Percentiles rank a stretch among this genome's conserved stretches.
These are phyloP conservation scores for Bruguiera hainesii DNA, from an alignment of 441 rosid species.

Conservation along the genomic window DNA sequence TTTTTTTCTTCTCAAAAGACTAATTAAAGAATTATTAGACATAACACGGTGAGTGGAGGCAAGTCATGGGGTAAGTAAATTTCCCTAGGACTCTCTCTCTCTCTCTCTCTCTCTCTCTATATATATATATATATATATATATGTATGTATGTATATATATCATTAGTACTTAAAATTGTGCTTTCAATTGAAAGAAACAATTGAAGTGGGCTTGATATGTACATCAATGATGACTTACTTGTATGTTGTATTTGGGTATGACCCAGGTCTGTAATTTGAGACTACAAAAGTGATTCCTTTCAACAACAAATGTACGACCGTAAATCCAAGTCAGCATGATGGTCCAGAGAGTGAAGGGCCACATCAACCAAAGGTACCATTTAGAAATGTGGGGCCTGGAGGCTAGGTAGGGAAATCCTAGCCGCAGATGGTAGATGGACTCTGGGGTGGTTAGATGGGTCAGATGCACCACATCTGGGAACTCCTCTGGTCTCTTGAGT, in stretches of 20 bases:
- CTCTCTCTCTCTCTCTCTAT: too few relatives aligned
- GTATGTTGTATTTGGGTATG: constrained; percentile 54
- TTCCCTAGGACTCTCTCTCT: too few relatives aligned
- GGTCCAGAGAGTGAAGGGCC: constrained; percentile 45
- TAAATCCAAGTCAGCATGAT: constrained; percentile 31
- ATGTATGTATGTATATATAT: not conserved
- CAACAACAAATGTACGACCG: constrained; percentile 39
- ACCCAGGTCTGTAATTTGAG: constrained; percentile 66
- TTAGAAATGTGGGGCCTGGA: constrained; percentile 32
- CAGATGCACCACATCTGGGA: constrained; percentile 45
- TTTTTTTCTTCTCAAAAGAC: too few relatives aligned
- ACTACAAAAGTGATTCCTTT: constrained; percentile 40
- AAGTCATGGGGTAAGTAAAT: too few relatives aligned
- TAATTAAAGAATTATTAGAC: not conserved
- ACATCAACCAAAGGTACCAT: constrained; percentile 40
- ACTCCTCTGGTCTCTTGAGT: constrained; percentile 32
- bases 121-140: too few relatives aligned
- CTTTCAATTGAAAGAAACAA: not conserved
- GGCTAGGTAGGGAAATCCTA: constrained; percentile 47
- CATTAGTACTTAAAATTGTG: not conserved
- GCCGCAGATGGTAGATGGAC: constrained; percentile 43
- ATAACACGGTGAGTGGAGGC: too few relatives aligned
- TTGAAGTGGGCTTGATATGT: too few relatives aligned
- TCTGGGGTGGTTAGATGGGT: constrained; percentile 46
- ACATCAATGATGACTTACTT: constrained; percentile 28